These are phyloP conservation scores for Termitomyces sp. DNA, from an alignment of 768 basidiomycete species.

Conservation along the genomic window DNA sequence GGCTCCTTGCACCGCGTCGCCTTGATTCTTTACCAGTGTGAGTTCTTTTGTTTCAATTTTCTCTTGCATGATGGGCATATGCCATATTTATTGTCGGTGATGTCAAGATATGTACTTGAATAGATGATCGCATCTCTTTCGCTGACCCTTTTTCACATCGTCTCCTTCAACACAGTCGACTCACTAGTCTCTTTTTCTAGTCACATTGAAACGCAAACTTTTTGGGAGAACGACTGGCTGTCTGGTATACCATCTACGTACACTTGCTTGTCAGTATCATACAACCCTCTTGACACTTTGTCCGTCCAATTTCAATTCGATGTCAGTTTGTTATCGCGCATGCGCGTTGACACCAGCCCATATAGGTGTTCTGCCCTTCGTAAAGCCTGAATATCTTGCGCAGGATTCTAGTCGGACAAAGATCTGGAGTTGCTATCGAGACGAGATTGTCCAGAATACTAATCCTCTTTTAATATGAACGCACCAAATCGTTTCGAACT, in stretches of 20 bases:
- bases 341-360: conserved; percentile 11
- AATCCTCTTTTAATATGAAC: conserved; percentile 53
- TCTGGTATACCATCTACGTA: conserved; percentile 7
- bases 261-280: conserved; percentile 13
- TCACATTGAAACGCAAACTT: background rate
- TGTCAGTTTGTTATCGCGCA: conserved; percentile 5
- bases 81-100: conserved; percentile 76
- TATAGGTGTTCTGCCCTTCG: conserved; percentile 6
- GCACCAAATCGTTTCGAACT: conserved; percentile 85
- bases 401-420: background rate
- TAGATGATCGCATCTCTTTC: conserved; percentile 45
- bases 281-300: background rate
- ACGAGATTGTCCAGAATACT: background rate
- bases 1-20: too few species aligned
- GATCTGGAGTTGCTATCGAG: background rate
- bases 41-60: conserved; percentile 14
- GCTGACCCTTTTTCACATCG: conserved; percentile 32
- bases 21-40: too few species aligned
- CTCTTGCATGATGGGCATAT: conserved; percentile 42
- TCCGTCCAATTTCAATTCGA: conserved; percentile 8
- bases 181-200: background rate
- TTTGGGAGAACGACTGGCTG: background rate
- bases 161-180: background rate
- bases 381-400: background rate
- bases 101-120: conserved; percentile 18